These are phyloP conservation scores for Collybiopsis luxurians DNA, from an alignment of 768 basidiomycete genomes.

Conservation along the genomic window DNA sequence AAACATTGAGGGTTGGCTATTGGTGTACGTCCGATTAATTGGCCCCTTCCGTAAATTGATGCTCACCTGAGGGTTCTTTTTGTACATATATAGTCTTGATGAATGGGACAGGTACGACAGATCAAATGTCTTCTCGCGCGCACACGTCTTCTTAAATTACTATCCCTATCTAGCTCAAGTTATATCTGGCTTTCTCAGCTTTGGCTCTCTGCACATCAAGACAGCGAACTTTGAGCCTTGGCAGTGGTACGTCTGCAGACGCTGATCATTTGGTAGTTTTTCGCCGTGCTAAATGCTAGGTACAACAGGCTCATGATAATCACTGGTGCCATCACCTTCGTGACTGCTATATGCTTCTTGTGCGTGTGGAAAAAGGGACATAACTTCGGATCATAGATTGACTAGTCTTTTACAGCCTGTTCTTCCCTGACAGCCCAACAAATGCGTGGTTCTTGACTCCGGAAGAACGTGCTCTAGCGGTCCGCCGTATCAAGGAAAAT, in stretches of 20 bases:
- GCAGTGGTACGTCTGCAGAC: conserved; percentile 51
- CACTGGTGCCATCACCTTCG: conserved; percentile 57
- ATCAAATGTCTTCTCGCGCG: neutral
- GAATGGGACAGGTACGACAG: conserved; percentile 60
- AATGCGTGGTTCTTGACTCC: conserved; percentile 72
- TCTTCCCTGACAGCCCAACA: conserved; percentile 75
- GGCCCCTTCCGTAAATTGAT: neutral
- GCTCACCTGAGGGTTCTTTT: too few relatives aligned
- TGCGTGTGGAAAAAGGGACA: conserved; percentile 24
- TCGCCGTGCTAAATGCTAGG: neutral
- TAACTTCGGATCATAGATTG: conserved; percentile 5
- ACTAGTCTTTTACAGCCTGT: conserved; percentile 39
- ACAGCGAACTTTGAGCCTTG: conserved; percentile 60
- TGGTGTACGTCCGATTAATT: conserved; percentile 53
- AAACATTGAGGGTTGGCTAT: conserved; percentile 67
- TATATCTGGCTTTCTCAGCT: conserved; percentile 61
- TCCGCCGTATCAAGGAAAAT: conserved; percentile 68
- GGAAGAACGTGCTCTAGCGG: conserved; percentile 58
- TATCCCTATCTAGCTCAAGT: conserved; percentile 51
- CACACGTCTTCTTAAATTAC: neutral
- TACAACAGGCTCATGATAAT: conserved; percentile 64
- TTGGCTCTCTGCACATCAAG: conserved; percentile 61
- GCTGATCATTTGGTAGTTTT: neutral
- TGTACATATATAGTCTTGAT: conserved; percentile 54
- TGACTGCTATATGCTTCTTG: conserved; percentile 55